Conservation (phyloP, 1,284 basidiomycete genomes). For the Phlebopus sp. region DNA sequence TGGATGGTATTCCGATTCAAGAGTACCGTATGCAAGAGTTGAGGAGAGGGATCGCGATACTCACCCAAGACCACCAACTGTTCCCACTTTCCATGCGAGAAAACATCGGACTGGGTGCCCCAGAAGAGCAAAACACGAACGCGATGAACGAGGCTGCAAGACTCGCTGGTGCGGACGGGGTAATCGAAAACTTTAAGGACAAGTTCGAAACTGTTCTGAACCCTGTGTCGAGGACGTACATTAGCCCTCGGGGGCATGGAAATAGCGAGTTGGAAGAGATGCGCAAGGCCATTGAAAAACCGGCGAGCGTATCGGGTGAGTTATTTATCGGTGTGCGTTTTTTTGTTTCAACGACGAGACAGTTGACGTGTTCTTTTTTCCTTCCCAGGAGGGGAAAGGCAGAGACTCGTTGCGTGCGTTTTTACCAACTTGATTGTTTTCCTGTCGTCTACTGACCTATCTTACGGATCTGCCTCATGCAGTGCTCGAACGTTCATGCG, state of each 20-base stretch:
- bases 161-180: slow-evolving; percentile 37
- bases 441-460: background rate
- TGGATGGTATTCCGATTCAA: slow-evolving; percentile 38
- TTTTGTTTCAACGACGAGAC: background rate
- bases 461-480: background rate
- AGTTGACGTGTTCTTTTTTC: background rate
- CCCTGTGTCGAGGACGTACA: slow-evolving; percentile 25
- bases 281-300: slow-evolving; percentile 34
- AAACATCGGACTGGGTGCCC: slow-evolving; percentile 46
- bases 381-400: slow-evolving; percentile 38
- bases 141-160: slow-evolving; percentile 35
- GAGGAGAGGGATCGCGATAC: slow-evolving; percentile 37
- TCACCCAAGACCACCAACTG: slow-evolving; percentile 43
- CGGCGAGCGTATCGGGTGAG: slow-evolving; percentile 34
- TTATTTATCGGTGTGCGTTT: background rate
- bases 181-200: slow-evolving; percentile 25
- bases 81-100: slow-evolving; percentile 44
- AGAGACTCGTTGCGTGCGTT: slow-evolving; percentile 41
- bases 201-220: slow-evolving; percentile 32
- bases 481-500: slow-evolving; percentile 44
- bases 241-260: slow-evolving; percentile 30
- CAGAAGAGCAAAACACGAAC: slow-evolving; percentile 27
- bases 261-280: slow-evolving; percentile 34
- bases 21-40: slow-evolving; percentile 36
- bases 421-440: background rate